Evolutionary conservation across 202 grass and related monocot genomes (phyloP).

Genomic region (Musa balbisiana): DNA sequence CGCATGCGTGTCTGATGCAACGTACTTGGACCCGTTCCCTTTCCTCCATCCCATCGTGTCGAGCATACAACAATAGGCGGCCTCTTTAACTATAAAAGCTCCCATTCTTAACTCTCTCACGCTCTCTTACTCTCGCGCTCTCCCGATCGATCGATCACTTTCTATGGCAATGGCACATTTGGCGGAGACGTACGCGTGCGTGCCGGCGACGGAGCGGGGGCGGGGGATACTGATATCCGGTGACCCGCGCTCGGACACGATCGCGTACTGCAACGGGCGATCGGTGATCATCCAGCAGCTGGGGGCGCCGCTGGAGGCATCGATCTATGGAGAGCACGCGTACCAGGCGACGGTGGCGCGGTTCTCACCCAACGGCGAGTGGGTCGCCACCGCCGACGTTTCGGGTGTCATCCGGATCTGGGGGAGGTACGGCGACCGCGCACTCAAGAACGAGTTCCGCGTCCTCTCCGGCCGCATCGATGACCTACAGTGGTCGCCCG

Average conservation of each 20-base stretch:
- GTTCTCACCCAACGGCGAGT: conserved; percentile 94
- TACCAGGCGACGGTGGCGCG: conserved; percentile 80
- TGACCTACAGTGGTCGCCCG: conserved; percentile 91
- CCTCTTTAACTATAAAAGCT: conserved; percentile 3
- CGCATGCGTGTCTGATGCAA: too few species aligned
- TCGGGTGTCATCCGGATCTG: conserved; percentile 68
- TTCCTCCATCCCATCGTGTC: too few species aligned
- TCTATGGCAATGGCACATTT: conserved; percentile 50
- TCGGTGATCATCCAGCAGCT: conserved; percentile 86
- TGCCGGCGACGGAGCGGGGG: conserved; percentile 87
- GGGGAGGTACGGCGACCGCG: conserved; percentile 79
- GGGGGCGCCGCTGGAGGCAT: conserved; percentile 50
- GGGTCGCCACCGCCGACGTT: conserved; percentile 82
- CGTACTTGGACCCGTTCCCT: too few species aligned
- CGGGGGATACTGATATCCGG: conserved; percentile 76
- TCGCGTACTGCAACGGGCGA: conserved; percentile 70
- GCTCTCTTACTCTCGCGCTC: not conserved
- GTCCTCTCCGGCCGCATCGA: conserved; percentile 76
- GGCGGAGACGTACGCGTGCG: conserved; percentile 84
- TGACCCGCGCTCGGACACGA: conserved; percentile 60
- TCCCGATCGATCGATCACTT: not conserved
- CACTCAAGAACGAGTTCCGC: conserved; percentile 87
- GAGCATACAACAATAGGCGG: too few species aligned
- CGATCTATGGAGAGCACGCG: conserved; percentile 74
- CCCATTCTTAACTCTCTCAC: not conserved